A percentile compares a stretch with the other conserved stretches of the same genome.
Conservation (phyloP, 208 protist genomes). For the Trypanosoma avium region DNA sequence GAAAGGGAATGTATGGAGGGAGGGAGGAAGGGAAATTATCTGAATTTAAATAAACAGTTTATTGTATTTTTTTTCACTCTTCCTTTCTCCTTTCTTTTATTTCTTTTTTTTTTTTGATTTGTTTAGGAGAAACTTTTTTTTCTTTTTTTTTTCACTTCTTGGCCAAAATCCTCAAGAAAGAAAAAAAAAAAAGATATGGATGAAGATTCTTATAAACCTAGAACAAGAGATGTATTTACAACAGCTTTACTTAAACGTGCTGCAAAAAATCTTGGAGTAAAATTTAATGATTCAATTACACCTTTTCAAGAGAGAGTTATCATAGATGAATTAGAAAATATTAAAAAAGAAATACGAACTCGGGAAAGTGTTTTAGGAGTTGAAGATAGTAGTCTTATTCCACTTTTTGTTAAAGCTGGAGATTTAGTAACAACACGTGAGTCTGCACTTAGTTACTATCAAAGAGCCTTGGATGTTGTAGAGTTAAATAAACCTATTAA, state of each 20-base stretch:
- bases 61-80: neutral
- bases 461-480: conserved; percentile 14
- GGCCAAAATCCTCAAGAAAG: neutral
- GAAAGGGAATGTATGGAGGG: no score
- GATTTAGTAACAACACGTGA: conserved; percentile 8
- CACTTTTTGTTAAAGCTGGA: conserved; percentile 18
- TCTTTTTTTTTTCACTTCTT: conserved; percentile 5
- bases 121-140: no score
- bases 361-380: conserved; percentile 18
- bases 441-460: conserved; percentile 2
- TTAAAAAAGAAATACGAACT: conserved; percentile 23
- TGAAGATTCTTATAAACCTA: neutral
- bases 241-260: conserved; percentile 15
- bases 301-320: neutral
- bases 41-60: neutral
- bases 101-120: neutral
- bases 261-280: conserved; percentile 18
- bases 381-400: conserved; percentile 17
- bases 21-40: neutral
- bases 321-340: conserved; percentile 1
- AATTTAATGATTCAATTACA: neutral
- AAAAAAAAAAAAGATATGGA: neutral
- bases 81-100: neutral
- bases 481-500: conserved; percentile 7
- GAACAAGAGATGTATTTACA: conserved; percentile 25